Evolutionary conservation across 192 early-diverging fungal species (phyloP).

Genomic region (Coemansia sp.): DNA sequence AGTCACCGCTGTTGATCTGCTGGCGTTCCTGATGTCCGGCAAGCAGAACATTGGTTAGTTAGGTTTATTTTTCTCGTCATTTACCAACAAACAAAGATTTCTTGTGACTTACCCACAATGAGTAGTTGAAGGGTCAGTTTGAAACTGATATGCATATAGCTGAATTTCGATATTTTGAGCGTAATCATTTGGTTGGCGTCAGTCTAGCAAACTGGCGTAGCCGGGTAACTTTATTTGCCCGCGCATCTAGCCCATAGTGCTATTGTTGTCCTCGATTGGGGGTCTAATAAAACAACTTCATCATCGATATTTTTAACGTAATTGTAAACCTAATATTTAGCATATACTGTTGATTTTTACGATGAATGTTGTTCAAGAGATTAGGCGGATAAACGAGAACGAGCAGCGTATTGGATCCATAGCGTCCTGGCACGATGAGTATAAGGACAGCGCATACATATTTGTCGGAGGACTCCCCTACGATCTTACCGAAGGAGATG

Average conservation of each 20-base stretch:
- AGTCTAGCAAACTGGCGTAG: too few relatives aligned
- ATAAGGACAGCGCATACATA: constrained; percentile 86
- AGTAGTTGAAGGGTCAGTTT: too few relatives aligned
- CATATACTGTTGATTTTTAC: neutral
- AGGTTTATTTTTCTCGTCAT: neutral
- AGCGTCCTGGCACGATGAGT: constrained; percentile 89
- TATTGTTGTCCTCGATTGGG: too few relatives aligned
- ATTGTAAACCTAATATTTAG: too few relatives aligned
- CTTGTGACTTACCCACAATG: too few relatives aligned
- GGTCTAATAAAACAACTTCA: too few relatives aligned
- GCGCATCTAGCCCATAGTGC: too few relatives aligned
- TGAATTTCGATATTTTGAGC: too few relatives aligned
- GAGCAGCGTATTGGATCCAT: constrained; percentile 55
- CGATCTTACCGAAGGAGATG: constrained; percentile 89
- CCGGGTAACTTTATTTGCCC: too few relatives aligned
- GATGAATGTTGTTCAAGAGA: constrained; percentile 81
- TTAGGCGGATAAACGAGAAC: constrained; percentile 73
- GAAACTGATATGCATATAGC: too few relatives aligned
- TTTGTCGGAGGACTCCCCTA: constrained; percentile 83
- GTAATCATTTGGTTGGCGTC: too few relatives aligned
- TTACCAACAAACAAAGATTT: neutral
- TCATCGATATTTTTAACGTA: too few relatives aligned
- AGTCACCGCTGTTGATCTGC: constrained; percentile 94
- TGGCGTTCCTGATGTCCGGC: constrained; percentile 72
- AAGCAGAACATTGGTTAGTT: constrained; percentile 13